Evolutionary conservation across 2,329 filamentous ascomycete genomes (phyloP).

Genomic region (Diaporthe australafricana): DNA sequence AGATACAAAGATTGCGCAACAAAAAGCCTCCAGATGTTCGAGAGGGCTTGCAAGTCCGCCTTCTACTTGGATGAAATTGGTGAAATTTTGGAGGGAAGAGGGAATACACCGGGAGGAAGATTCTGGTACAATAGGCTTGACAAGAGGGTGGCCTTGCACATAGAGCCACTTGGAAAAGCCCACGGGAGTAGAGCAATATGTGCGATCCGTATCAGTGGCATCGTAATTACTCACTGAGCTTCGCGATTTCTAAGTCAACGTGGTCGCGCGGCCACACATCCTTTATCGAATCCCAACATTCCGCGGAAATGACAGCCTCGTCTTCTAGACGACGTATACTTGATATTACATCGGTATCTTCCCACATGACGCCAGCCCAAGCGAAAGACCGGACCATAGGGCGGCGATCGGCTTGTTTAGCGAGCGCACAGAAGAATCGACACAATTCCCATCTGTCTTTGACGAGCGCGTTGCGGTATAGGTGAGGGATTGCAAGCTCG

Average conservation of each 20-base stretch:
- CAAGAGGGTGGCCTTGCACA: not conserved
- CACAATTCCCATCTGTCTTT: not conserved
- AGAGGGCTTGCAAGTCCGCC: not conserved
- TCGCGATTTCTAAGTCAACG: not conserved
- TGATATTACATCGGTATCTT: no score
- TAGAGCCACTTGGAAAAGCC: not conserved
- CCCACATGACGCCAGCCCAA: not conserved
- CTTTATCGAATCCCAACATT: not conserved
- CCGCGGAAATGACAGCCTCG: not conserved
- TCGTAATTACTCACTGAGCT: not conserved
- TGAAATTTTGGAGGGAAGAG: not conserved
- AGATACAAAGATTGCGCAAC: not conserved
- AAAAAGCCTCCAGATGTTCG: not conserved
- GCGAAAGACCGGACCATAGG: conserved; percentile 1
- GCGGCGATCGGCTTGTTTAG: not conserved
- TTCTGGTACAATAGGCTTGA: not conserved
- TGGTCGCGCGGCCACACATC: not conserved
- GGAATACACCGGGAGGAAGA: not conserved
- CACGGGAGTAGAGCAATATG: not conserved
- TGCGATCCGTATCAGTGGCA: not conserved
- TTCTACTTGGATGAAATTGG: not conserved
- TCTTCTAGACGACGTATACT: not conserved
- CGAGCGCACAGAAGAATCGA: not conserved
- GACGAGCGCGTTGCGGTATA: not conserved
- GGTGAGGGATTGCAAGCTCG: not conserved